Conservation (phyloP, 148 eudicot genomes). For the Vaccinium myrtillus region DNA sequence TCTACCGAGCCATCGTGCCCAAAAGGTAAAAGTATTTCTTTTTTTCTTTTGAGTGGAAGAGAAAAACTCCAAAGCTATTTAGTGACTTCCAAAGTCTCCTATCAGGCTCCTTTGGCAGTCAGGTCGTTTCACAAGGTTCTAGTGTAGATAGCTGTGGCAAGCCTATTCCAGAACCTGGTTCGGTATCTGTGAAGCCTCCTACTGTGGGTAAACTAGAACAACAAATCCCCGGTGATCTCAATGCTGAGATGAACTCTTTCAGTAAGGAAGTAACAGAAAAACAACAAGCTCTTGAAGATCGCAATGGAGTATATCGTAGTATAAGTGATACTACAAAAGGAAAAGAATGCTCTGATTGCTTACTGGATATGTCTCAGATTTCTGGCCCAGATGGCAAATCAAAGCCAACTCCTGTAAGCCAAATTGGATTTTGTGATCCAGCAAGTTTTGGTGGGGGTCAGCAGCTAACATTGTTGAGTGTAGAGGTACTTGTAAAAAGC, state of each 20-base stretch:
- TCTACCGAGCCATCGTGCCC: slow-evolving; percentile 21
- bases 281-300: slow-evolving; percentile 23
- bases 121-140: slow-evolving; percentile 27
- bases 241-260: slow-evolving; percentile 17
- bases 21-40: slow-evolving; percentile 17
- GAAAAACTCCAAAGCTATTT: neutral
- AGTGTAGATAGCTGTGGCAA: slow-evolving; percentile 23
- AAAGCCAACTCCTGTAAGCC: slow-evolving; percentile 84
- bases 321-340: slow-evolving; percentile 24
- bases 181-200: slow-evolving; percentile 28
- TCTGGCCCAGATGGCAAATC: slow-evolving; percentile 77
- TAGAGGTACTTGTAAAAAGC: slow-evolving; percentile 52
- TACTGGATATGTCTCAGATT: slow-evolving; percentile 75
- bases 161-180: slow-evolving; percentile 26
- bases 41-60: neutral
- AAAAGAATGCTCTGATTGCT: slow-evolving; percentile 30
- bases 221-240: slow-evolving; percentile 22
- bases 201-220: slow-evolving; percentile 23
- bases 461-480: slow-evolving; percentile 80
- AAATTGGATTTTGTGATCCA: slow-evolving; percentile 91
- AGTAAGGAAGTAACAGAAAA: slow-evolving; percentile 21
- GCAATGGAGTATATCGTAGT: slow-evolving; percentile 18
- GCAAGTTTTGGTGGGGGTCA: slow-evolving; percentile 90
- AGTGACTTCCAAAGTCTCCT: slow-evolving; percentile 17
- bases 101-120: slow-evolving; percentile 26